Evolutionary conservation across 768 basidiomycete species (phyloP), one percentile per base, ranked within the genome.

Genomic region (Trametes coccinea): DNA sequence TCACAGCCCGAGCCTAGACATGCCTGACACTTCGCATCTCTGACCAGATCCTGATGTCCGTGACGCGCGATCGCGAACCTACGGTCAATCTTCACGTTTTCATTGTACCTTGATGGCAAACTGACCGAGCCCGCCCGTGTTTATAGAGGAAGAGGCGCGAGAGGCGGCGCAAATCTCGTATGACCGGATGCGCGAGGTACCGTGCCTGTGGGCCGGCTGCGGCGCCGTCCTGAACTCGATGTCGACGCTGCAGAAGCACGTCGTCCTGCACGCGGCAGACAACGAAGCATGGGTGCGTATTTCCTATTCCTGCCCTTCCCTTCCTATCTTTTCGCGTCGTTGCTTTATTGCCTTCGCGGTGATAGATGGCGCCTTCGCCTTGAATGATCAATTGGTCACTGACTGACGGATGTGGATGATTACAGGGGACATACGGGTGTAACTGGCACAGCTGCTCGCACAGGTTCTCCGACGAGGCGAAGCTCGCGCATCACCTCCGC

Each of bases 121-220:
- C 51, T 63, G 33, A 59, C 54, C 44, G 34, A 37, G 34, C 11
- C 2, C 11, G 34, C 34, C 34, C 4, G 41, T 2, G 44, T 13
- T 46, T 34, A 27, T 4, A 71, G 84, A 81, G 65, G 72, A 71
- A 43, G 72, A 64, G 63, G 82, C 84, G 67, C 76, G 72, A 56
- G 71, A 77, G 45, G 78, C 80, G 37, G 73, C 85, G 61, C 69
- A 76, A 55, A 69, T 83, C 59, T 79, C 86, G 56, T 81, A 77
- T 60, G 76, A 78, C 7, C 76, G 83, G 61, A 62, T 88, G 55
- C 75, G 75, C 55, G 76, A 77, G 62, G 70, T 76, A 46, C 74
- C 71, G 10, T 91, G 89, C 72, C 78, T 76, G 69, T 92, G 89
- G 89, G 73, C 71, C 57, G 76, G 76, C 30, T 92, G 89, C 71